Evolutionary conservation across 495 filamentous ascomycete genomes (phyloP).

Genomic region (Annulohypoxylon stygium): DNA sequence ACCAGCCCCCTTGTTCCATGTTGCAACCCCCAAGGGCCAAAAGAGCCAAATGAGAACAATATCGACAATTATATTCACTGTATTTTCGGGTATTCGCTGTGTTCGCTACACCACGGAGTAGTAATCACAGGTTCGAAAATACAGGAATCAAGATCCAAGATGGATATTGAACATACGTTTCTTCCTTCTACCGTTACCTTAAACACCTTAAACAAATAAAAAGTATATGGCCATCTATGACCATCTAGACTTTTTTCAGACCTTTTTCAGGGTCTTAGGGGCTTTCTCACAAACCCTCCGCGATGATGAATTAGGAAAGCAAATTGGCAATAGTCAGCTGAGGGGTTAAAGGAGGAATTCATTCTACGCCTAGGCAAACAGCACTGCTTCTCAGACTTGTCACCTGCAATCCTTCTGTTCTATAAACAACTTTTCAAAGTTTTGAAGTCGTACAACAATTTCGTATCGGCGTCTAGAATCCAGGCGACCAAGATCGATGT

Average conservation of each 20-base stretch:
- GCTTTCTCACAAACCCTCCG: background rate
- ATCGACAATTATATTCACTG: conserved; percentile 27
- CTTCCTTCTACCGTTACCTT: conserved; percentile 1
- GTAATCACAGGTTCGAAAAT: conserved; percentile 27
- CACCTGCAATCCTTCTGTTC: conserved; percentile 40
- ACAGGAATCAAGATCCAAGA: conserved; percentile 1
- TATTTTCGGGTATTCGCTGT: conserved; percentile 1
- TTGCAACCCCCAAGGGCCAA: conserved; percentile 47
- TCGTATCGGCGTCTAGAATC: conserved; percentile 17
- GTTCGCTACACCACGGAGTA: conserved; percentile 26
- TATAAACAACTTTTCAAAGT: conserved; percentile 37
- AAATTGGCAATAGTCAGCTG: conserved; percentile 24
- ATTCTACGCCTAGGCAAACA: conserved; percentile 14
- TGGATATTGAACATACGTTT: conserved; percentile 20
- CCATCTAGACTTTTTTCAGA: background rate
- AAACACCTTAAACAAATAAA: background rate
- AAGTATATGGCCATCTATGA: conserved; percentile 13
- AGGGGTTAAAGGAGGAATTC: conserved; percentile 31
- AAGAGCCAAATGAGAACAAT: conserved; percentile 9
- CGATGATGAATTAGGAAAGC: conserved; percentile 9
- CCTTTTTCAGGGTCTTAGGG: background rate
- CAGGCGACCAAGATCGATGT: conserved; percentile 15
- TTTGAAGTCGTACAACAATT: conserved; percentile 21
- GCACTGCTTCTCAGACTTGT: conserved; percentile 28
- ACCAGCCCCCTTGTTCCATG: conserved; percentile 52